phyloP scores from a whole-genome alignment of 495 filamentous ascomycete species.

The Astrocystis sublimbata region DNA sequence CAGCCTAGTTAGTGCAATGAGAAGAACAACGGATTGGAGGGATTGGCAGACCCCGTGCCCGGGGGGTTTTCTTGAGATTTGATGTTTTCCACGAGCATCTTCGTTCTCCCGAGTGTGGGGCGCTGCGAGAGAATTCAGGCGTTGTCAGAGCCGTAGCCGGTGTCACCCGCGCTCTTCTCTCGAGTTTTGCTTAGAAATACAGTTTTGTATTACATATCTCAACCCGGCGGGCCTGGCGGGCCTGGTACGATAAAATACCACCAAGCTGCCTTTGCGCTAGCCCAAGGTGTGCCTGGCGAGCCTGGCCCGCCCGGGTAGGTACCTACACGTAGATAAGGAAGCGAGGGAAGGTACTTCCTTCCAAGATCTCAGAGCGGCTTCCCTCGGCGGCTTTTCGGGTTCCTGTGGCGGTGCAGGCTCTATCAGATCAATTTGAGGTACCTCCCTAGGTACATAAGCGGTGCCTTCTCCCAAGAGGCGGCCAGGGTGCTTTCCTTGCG shows the following conservation, averaged over 20 bases:
- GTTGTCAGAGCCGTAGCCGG: constrained; percentile 12
- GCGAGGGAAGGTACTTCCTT: no score
- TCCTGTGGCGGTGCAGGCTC: constrained; percentile 9
- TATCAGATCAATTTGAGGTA: no score
- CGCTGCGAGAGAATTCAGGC: background rate
- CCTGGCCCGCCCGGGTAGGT: no score
- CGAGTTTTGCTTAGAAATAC: constrained; percentile 19
- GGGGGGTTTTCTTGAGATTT: background rate
- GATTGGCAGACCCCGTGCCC: background rate
- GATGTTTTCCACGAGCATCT: background rate
- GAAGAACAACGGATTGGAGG: background rate
- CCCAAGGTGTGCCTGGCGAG: background rate
- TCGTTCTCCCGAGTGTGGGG: constrained; percentile 15
- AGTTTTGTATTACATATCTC: constrained; percentile 1
- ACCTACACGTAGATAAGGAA: no score
- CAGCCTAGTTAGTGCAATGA: background rate
- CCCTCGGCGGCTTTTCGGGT: constrained; percentile 3
- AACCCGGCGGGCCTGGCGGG: background rate
- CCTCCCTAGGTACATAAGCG: no score
- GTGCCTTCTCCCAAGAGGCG: no score
- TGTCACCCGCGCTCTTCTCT: background rate
- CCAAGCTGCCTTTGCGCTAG: background rate
- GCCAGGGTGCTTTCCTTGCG: no score
- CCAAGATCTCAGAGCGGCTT: background rate
- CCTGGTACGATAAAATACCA: no score